Percentiles rank a stretch among this genome's conserved stretches.
Evolutionary conservation across 2,329 filamentous ascomycete species (phyloP).

Genomic region (Verticillium alfalfae): DNA sequence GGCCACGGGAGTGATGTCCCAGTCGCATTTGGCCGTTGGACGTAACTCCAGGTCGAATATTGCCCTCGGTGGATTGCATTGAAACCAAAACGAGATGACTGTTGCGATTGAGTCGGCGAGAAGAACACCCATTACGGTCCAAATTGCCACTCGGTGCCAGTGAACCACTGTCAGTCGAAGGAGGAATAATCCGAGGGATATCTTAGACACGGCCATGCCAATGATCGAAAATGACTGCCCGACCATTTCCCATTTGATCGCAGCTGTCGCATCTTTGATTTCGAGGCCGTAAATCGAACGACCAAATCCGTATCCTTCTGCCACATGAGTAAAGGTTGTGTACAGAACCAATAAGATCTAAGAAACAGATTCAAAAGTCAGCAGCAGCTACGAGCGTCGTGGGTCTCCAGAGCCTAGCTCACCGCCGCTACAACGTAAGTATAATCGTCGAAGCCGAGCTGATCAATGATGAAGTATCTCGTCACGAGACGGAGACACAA

Average conservation of each 20-base stretch:
- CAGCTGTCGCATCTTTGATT: conserved; percentile 16
- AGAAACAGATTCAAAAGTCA: conserved; percentile 5
- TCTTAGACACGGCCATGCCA: conserved; percentile 31
- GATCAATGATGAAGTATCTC: conserved; percentile 19
- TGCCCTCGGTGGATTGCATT: conserved; percentile 10
- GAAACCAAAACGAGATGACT: conserved; percentile 12
- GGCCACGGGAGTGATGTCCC: conserved; percentile 11
- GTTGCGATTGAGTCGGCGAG: conserved; percentile 9
- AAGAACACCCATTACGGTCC: conserved; percentile 17
- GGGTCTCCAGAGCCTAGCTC: neutral
- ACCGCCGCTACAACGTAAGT: conserved; percentile 24
- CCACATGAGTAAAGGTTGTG: conserved; percentile 22
- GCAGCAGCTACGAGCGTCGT: too few relatives aligned
- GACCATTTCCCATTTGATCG: conserved; percentile 22
- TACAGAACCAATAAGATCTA: conserved; percentile 23
- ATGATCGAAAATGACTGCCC: conserved; percentile 29
- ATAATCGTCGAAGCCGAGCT: conserved; percentile 25
- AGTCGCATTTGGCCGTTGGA: conserved; percentile 7
- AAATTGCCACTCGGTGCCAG: conserved; percentile 29
- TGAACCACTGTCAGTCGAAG: conserved; percentile 24
- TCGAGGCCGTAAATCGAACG: conserved; percentile 15
- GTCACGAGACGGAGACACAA: conserved; percentile 28
- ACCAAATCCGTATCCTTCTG: conserved; percentile 26
- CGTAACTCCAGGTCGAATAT: conserved; percentile 9
- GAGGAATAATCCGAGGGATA: conserved; percentile 31